Evolutionary conservation across 768 basidiomycete genomes (phyloP), one percentile per base, ranked within the genome.

Genomic region (Gyrodon lividus): DNA sequence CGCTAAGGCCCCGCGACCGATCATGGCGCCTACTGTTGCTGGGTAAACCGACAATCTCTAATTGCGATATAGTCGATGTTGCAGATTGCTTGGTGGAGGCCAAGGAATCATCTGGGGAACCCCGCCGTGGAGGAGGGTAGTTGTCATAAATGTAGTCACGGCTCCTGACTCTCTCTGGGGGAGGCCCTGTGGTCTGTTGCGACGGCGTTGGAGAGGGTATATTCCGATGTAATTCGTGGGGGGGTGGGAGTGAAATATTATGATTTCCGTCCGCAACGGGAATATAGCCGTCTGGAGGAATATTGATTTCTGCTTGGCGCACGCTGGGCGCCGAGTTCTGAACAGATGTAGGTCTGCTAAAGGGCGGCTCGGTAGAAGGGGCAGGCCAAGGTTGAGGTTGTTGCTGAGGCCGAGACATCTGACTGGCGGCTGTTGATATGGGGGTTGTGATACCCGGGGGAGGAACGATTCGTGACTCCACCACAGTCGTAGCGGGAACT

Each of bases 231-330:
- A 81, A 53, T 51, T 74, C 79, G 48, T 81, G 77, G 1, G 81
- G 81, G 17, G 80, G 74, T 5, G 79, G 79, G n/a, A 82, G 66
- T 5, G 64, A 53, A 16, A 79, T 78, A 17, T 68, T 61, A 9
- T 69, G 68, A 50, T 74, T 68, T 0, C 68, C 51, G 13, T 69
- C 74, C 33, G 53, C 74, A 41, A n/a, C 70, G 0, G 81, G 80
- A 48, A 82, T 79, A 50, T 69, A 81, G 5, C 69, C 72, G n/a
- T 82, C 80, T 0, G 77, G 78, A 6, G 72, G 78, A 8, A 75
- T 43, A 8, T 65, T 52, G 12, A 70, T 57, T 2, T 60, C 64
- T n/a, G 56, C 14, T 14, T 39, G 55, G 13, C 43, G 59, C 2
- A 52, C 45, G 23, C 50, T 46, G 9, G 51, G 51, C 2, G 46